Evolutionary conservation across 495 filamentous ascomycete genomes (phyloP).

Genomic region (Neurospora tetrasperma): DNA sequence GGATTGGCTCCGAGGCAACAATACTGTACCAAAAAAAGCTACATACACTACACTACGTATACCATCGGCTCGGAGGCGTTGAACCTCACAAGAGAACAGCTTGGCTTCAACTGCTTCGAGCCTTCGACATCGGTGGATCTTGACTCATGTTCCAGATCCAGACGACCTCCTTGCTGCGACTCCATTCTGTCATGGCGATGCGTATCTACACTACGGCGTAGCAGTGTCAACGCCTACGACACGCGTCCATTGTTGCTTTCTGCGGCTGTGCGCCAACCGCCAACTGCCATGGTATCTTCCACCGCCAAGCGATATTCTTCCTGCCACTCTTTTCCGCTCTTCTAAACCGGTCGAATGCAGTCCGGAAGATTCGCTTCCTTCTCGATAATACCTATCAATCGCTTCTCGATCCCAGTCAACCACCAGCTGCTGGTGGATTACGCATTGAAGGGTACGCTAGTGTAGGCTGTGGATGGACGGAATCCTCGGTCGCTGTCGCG

Average conservation of each 20-base stretch:
- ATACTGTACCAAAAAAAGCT: background rate
- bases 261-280: background rate
- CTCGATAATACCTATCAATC: background rate
- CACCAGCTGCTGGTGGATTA: background rate
- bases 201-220: background rate
- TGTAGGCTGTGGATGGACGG: background rate
- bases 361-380: background rate
- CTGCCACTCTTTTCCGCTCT: background rate
- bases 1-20: background rate
- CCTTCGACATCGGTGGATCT: background rate
- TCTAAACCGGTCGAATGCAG: background rate
- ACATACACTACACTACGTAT: background rate
- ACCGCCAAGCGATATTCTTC: too few relatives aligned
- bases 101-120: background rate
- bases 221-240: background rate
- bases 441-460: too few relatives aligned
- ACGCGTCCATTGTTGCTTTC: background rate
- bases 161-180: background rate
- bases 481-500: background rate
- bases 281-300: background rate
- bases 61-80: background rate
- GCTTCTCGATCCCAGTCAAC: background rate
- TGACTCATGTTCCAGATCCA: background rate
- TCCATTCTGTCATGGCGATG: background rate
- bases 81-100: background rate